Percentiles rank a stretch among this genome's conserved stretches.
Conservation (phyloP, 306 rosid genomes). For the Nissolia schottii region DNA sequence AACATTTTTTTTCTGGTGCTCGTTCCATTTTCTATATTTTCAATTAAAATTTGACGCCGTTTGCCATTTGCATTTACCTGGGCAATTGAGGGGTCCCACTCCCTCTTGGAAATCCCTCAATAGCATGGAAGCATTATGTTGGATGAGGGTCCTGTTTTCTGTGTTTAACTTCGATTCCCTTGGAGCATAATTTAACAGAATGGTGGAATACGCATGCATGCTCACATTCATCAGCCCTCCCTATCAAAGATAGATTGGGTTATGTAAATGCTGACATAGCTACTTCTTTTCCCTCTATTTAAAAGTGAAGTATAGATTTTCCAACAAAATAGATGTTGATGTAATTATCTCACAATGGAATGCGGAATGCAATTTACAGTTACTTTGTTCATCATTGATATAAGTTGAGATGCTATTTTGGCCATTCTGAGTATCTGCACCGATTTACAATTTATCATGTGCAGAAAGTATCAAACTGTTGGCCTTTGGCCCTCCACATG, state of each 20-base stretch:
- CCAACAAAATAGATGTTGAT: not conserved
- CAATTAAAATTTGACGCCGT: not conserved
- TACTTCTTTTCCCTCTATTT: not conserved
- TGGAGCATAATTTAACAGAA: not conserved
- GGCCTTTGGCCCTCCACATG: no score
- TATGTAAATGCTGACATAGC: not conserved
- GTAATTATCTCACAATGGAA: not conserved
- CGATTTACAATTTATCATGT: not conserved
- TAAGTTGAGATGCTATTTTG: not conserved
- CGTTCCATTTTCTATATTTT: not conserved
- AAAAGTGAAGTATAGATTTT: not conserved
- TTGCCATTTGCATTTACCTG: not conserved
- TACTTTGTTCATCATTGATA: not conserved
- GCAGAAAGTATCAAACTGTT: not conserved
- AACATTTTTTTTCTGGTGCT: not conserved
- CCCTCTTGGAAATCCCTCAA: not conserved
- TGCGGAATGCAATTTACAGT: not conserved
- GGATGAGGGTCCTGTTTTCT: not conserved
- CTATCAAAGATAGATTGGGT: not conserved
- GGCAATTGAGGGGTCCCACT: not conserved
- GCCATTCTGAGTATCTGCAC: not conserved
- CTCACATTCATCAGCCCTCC: no score
- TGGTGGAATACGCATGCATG: no score
- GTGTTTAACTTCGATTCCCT: not conserved
- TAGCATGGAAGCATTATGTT: not conserved